Evolutionary conservation across 2,329 filamentous ascomycete species (phyloP), one percentile per base, ranked within the genome.

Genomic region (Botrytis aclada): DNA sequence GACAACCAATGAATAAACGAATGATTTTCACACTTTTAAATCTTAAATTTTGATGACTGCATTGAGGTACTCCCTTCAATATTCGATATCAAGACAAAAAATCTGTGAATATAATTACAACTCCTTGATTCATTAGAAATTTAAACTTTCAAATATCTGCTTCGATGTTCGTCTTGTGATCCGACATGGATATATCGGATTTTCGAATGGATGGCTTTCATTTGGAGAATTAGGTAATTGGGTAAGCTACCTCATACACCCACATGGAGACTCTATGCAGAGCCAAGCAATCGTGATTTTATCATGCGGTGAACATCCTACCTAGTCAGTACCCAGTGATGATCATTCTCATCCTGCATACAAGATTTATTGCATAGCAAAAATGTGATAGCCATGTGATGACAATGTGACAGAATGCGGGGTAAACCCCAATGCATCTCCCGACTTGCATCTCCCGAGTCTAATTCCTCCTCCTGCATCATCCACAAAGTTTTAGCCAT

Each of bases 341-440:
- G 34, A 67, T 67, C 47, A 67, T 54, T 34, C 25, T 39, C 64
- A 20, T 8, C 16, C 37, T 54, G 14, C 64, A 67, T 29, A 29
- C n/a, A 14, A n/a, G 61, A 63, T 43, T 29, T 20, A 63, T 63
- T 32, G 61, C 39, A 63, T 63, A 20, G 4, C 8, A 45, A 39
- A 54, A 66, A 66, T 66, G 22, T 37, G 22, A 66, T 43, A 47
- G n/a, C 45, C 45, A 54, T 20, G 64, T 54, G 45, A 67, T 54
- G 12, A 34, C 3, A 66, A 51, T 37, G 63, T 66, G 43, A 51
- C 20, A 37, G n/a, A 54, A 67, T 67, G 45, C 45, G 64, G 64
- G 64, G 64, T 67, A 54, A 51, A 37, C 16, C 64, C 45, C 64
- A 39, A 67, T 29, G 1, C 61, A 63, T 63, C 32, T 32, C 29